phyloP scores from a whole-genome alignment of 176 grass and related monocot species.

The Tillandsia fasciculata region DNA sequence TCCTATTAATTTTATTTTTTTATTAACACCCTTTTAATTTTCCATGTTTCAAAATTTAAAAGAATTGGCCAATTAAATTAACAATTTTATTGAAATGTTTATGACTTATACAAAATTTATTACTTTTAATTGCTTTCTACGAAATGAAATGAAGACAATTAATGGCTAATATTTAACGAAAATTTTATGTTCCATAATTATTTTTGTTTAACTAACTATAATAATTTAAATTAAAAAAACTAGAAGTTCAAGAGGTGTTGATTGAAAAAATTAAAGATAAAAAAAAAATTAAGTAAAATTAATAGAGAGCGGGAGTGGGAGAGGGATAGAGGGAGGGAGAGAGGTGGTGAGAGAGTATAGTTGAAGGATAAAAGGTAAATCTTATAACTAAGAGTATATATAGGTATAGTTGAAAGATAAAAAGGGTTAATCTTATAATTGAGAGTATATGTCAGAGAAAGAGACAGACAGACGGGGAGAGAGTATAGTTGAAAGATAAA shows the following conservation, averaged over 20 bases:
- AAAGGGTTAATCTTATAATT: background rate
- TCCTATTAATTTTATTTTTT: no score
- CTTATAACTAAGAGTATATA: background rate
- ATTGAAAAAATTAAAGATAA: background rate
- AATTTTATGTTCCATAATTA: no score
- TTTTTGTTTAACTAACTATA: no score
- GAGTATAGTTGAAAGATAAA: background rate
- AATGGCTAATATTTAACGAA: background rate
- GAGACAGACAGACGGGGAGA: background rate
- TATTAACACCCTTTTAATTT: no score
- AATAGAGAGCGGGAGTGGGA: background rate
- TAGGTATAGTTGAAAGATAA: background rate
- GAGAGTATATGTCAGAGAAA: background rate
- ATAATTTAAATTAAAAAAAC: no score
- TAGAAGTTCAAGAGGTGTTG: no score
- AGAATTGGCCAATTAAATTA: no score
- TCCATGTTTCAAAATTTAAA: no score
- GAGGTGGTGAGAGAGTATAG: background rate
- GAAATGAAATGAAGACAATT: background rate
- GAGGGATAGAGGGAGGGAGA: background rate
- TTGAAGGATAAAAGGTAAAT: background rate
- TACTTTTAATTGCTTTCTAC: background rate
- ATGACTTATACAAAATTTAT: background rate
- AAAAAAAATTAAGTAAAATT: background rate
- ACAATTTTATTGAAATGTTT: no score